Evolutionary conservation across 768 basidiomycete species (phyloP).

Genomic region (Pleurotus djamor): DNA sequence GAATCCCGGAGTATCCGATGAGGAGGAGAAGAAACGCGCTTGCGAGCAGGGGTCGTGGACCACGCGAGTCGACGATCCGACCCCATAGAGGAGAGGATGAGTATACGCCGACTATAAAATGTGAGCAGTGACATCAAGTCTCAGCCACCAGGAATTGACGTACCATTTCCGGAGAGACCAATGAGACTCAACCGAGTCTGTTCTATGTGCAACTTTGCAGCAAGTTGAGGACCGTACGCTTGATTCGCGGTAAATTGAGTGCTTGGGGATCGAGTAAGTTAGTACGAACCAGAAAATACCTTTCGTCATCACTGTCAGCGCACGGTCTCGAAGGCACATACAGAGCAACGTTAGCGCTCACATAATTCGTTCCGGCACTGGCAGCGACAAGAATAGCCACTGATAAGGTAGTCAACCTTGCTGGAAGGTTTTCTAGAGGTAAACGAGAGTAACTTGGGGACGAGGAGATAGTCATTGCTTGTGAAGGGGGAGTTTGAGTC

Average conservation of each 20-base stretch:
- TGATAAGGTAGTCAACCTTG: slow-evolving; percentile 30
- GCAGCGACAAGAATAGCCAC: slow-evolving; percentile 62
- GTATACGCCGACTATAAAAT: slow-evolving; percentile 63
- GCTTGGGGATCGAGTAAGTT: neutral
- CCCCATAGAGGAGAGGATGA: slow-evolving; percentile 80
- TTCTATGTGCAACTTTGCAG: slow-evolving; percentile 64
- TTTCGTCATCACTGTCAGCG: neutral
- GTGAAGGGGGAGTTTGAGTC: neutral
- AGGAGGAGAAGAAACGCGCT: slow-evolving; percentile 61
- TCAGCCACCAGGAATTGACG: slow-evolving; percentile 15
- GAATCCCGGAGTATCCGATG: slow-evolving; percentile 74
- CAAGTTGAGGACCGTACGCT: slow-evolving; percentile 90
- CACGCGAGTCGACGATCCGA: slow-evolving; percentile 68
- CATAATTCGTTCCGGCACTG: slow-evolving; percentile 35
- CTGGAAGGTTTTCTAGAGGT: too few relatives aligned
- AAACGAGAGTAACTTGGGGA: too few relatives aligned
- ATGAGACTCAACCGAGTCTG: slow-evolving; percentile 84
- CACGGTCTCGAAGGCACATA: neutral
- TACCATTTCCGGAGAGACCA: slow-evolving; percentile 77
- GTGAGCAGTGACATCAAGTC: neutral
- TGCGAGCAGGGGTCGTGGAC: slow-evolving; percentile 67
- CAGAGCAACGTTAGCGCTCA: neutral
- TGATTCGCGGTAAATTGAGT: neutral
- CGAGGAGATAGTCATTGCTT: neutral
- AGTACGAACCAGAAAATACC: slow-evolving; percentile 1